A percentile compares a stretch with the other conserved stretches of the same genome.
phyloP scores from a whole-genome alignment of 805 yeast genomes.

The Metschnikowia reukaufii region DNA sequence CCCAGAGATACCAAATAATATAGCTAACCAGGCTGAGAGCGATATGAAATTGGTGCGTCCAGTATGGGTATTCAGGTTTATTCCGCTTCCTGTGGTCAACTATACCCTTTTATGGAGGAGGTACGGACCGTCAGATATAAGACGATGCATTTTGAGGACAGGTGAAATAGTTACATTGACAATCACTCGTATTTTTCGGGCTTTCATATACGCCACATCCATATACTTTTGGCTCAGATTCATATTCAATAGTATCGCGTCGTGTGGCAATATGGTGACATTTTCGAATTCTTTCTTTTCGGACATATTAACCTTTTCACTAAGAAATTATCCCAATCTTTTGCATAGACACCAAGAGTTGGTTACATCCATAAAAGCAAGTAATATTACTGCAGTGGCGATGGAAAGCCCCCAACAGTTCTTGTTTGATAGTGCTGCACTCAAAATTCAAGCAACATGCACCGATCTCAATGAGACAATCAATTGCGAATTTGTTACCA shows the following conservation, averaged over 20 bases:
- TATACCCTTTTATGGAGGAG: slow-evolving; percentile 16
- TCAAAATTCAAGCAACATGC: slow-evolving; percentile 10
- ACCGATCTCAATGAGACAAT: background rate
- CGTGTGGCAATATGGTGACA: slow-evolving; percentile 30
- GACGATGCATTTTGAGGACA: slow-evolving; percentile 1
- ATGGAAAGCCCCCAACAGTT: slow-evolving; percentile 20
- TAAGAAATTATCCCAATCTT: slow-evolving; percentile 21
- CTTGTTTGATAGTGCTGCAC: slow-evolving; percentile 11
- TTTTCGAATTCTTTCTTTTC: slow-evolving; percentile 28
- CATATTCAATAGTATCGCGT: slow-evolving; percentile 21
- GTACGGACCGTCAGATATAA: slow-evolving; percentile 6
- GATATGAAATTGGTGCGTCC: background rate
- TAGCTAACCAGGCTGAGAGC: background rate
- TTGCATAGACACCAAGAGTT: slow-evolving; percentile 14
- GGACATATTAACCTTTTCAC: slow-evolving; percentile 30
- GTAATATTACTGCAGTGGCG: background rate
- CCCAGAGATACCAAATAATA: background rate
- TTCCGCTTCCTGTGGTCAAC: slow-evolving; percentile 19
- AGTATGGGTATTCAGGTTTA: slow-evolving; percentile 9
- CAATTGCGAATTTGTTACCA: slow-evolving; percentile 7
- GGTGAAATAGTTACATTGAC: slow-evolving; percentile 4
- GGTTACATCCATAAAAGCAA: background rate
- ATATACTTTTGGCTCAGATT: slow-evolving; percentile 21
- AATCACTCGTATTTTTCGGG: slow-evolving; percentile 13
- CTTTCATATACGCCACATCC: slow-evolving; percentile 5